Evolutionary conservation across 352 stramenopile species (phyloP), one percentile per base, ranked within the genome.

Genomic region (Pythium pyrilobum): DNA sequence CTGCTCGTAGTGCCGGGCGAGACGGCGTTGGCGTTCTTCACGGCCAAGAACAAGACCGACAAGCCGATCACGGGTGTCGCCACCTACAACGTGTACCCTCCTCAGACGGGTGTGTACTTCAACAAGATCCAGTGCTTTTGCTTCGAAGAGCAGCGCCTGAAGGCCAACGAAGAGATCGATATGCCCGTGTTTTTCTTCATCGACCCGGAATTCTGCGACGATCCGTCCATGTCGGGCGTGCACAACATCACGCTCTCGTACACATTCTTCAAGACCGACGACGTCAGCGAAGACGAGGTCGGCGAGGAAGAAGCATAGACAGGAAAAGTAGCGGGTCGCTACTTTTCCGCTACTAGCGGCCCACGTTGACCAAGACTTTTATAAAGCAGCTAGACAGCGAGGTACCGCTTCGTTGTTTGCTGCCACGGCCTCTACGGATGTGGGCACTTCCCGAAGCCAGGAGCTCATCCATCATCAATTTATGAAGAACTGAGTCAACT

Each of bases 121-220:
- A 99, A 99, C 81, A 99, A 99, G 74, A 99, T 99, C 66, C 97
- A 99, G 77, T 99, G 97, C 71, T 99, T 99, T 73, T 99, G 97
- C 71, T 99, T 99, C 64, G 97, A 99, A 69, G 96, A 99, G 74
- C 97, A 99, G 71, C 81, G 97, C 16, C 74, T 99, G 6, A 89
- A 97, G 49, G 82, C 94, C 6, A 86, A 96, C 23, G 97, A 99
- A 66, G 97, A 98, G 67, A 98, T 99, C 52, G 97, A 98, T 73
- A 99, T 99, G 96, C 96, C 96, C 25, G 96, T 99, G 20, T 99
- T 99, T 65, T 99, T 99, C 80, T 99, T 99, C 73, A 98, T 99
- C 62, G 97, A 99, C 77, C 97, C 97, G 7, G 96, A 99, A 46
- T 98, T 99, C 63, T 85, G 96, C 47, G 89, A 99, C 65, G 97